Base-by-base conservation (phyloP, 225 moss, liverwort and hornwort genomes). In the Marchantia paleacea region DNA sequence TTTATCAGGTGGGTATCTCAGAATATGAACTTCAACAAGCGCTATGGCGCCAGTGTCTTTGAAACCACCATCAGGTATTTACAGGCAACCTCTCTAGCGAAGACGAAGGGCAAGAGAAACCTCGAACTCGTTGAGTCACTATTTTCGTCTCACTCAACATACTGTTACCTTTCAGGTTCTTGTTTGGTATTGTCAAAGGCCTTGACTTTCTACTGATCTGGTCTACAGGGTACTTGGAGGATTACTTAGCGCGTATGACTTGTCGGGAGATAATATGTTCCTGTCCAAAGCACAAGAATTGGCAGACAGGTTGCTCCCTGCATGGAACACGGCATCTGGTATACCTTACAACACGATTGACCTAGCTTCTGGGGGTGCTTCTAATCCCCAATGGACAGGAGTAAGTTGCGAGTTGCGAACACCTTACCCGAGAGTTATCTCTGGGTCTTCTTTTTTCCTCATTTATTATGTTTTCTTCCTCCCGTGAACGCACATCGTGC, bases 51-150 rank as follows among this genome's bases (percentile, higher is more conserved):
- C 25, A 97, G 97, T 73, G 97, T 97, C 73, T 97, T 97, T 87
- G 97, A 97, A 89, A 97, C 97, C 68, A 97, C 93, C 54, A 97
- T 97, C 84, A 94, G 94, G 94, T 94, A 85, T 63, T n/a, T 72
- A 58, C 55, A 15, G 64, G 24, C 1, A 72, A 72, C 49, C 0
- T 16, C 47, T 47, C 3, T 5, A 39, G 51, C 29, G 5, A 30
- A 51, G 19, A 19, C 57, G 19, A 1, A 57, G 14, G 13, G 6
- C 39, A 39, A 39, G 5, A 39, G 3, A 2, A 39, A 5, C 57
- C 3, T 57, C 6, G 57, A 12, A 57, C 57, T 12, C 19, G 19
- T 1, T 57, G 57, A 13, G 19, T 12, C 6, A 19, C 13, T 57
- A 1, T 9, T 51, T 50, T 52, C 51, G 50, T 72, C 51, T 18